Evolutionary conservation across 1,139 yeast genomes (phyloP), one percentile per base, ranked within the genome.

Genomic region (Nakaseomyces uthaithaninus): DNA sequence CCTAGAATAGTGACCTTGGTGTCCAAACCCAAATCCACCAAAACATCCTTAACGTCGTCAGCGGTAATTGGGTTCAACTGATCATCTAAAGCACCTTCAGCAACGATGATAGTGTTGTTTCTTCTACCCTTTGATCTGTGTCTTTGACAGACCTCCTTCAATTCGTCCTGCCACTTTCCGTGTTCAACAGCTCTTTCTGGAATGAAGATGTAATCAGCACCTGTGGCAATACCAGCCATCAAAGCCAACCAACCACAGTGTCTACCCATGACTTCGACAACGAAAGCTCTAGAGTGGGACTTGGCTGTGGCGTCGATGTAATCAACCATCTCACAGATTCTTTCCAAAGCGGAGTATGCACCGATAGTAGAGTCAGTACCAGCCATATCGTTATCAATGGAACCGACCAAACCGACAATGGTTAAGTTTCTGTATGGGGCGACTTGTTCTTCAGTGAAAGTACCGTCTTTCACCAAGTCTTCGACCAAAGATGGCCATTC

Each of bases 241-340:
- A 82, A 65, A 1, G 85, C 91, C 49, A 82, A 70, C 93, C 93
- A 82, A 50, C 93, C 93, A 68, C 93, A 82, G 55, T 82, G 91
- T 62, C 93, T 72, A 46, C 93, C 93, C 93, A 82, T 82, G n/a
- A 82, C 93, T 62, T 82, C 93, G 35, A 82, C 78, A 30, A 82
- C 87, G 57, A 82, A 82, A 7, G 93, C 93, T 59, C 93, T 68
- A 22, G 86, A 80, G 60, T 82, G 93, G 1, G 89, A 80, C 43
- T 77, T 78, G 25, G 93, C 93, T 27, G 93, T 82, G 35, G 89
- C 91, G 59, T 81, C 91, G 46, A 82, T 82, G 58, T 78, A 81
- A 62, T 82, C 93, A 44, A 82, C 79, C 64, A 82, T 80, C 58
- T 78, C 78, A 57, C 84, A 75, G 48, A 82, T 82, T 58, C 93